phyloP scores from a whole-genome alignment of 179 eudicot species.

The Beta macrorhiza region DNA sequence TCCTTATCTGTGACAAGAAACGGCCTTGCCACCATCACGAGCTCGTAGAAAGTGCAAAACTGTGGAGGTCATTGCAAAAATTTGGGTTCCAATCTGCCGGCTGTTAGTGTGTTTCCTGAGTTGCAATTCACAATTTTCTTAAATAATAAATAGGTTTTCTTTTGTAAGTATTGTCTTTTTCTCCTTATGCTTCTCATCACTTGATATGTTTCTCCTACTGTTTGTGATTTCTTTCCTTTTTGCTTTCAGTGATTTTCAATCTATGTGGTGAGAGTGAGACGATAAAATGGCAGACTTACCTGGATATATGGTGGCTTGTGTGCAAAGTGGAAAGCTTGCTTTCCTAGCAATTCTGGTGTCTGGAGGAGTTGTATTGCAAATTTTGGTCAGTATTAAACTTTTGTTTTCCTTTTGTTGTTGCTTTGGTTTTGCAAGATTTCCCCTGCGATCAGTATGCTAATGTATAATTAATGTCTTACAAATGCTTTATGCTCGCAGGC shows the following conservation, averaged over 20 bases:
- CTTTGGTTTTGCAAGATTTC: not conserved
- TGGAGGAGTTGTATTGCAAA: conserved; percentile 76
- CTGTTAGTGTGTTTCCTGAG: not conserved
- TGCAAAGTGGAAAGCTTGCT: conserved; percentile 80
- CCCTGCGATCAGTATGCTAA: not conserved
- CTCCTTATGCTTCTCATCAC: not conserved
- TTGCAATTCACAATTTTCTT: not conserved
- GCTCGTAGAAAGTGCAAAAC: not conserved
- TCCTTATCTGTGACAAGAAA: not conserved
- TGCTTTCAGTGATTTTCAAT: conserved; percentile 26
- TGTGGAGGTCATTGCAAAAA: not conserved
- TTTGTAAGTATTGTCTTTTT: not conserved
- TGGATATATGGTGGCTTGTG: conserved; percentile 60
- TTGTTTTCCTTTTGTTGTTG: not conserved
- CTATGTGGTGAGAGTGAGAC: conserved; percentile 43
- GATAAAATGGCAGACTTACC: conserved; percentile 67
- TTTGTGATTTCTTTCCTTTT: not conserved
- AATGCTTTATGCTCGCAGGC: conserved; percentile 51
- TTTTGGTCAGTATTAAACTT: conserved; percentile 52
- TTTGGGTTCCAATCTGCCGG: not conserved
- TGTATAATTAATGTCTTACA: conserved; percentile 13
- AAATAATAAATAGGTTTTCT: not conserved
- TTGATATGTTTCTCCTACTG: not conserved
- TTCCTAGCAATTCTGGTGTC: conserved; percentile 77
- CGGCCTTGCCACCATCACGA: not conserved